Conservation (phyloP, 441 rosid genomes). For the Corymbia citriodora region DNA sequence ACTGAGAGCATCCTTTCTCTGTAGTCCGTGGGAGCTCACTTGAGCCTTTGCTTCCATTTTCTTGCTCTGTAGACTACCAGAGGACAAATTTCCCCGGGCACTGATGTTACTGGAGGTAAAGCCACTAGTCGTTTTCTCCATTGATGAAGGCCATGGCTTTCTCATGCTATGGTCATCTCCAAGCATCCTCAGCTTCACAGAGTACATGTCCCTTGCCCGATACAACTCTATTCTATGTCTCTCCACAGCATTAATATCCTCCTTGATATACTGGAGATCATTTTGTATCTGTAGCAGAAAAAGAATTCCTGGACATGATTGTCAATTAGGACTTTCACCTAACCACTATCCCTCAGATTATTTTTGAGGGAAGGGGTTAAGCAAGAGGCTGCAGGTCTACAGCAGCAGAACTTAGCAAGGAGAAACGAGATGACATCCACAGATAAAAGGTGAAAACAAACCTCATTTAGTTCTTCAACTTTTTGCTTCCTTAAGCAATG, state of each 20-base stretch:
- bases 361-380: not conserved
- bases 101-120: constrained; percentile 44
- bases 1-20: constrained; percentile 61
- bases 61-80: constrained; percentile 52
- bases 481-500: constrained; percentile 84
- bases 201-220: constrained; percentile 75
- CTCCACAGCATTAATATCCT: constrained; percentile 88
- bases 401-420: not conserved
- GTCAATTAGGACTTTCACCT: not conserved
- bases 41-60: constrained; percentile 66
- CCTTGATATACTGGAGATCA: constrained; percentile 88
- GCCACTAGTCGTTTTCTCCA: constrained; percentile 51
- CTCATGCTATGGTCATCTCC: constrained; percentile 75
- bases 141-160: constrained; percentile 52
- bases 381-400: not conserved
- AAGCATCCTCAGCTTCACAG: constrained; percentile 77
- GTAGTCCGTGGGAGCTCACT: constrained; percentile 60
- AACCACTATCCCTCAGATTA: not conserved
- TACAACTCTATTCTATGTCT: constrained; percentile 83
- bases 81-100: constrained; percentile 51
- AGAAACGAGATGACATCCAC: not conserved
- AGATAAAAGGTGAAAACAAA: constrained; percentile 16
- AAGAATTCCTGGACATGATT: not conserved
- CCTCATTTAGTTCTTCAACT: constrained; percentile 90
- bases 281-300: constrained; percentile 53